Percentiles rank a stretch among this genome's conserved stretches.
phyloP scores from a whole-genome alignment of 805 yeast species.

The Saturnispora dispora region DNA sequence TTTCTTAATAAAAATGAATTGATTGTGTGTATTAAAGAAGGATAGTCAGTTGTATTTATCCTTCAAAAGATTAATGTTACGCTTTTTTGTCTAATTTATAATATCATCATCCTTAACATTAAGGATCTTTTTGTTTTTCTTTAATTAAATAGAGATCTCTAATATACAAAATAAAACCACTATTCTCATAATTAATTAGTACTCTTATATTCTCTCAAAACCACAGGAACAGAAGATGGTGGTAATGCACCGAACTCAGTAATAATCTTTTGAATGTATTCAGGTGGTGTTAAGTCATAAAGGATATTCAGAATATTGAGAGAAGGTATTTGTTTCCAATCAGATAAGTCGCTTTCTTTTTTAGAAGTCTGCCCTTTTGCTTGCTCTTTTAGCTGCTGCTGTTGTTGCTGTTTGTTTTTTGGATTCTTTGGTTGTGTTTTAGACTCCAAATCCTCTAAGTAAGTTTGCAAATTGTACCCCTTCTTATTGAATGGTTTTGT shows the following conservation, averaged over 20 bases:
- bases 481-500: slow-evolving; percentile 48
- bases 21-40: background rate
- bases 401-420: slow-evolving; percentile 22
- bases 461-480: slow-evolving; percentile 59
- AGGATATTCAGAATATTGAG: slow-evolving; percentile 74
- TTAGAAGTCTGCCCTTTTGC: slow-evolving; percentile 17
- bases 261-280: slow-evolving; percentile 85
- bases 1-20: too few relatives aligned
- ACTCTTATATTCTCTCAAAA: slow-evolving; percentile 79
- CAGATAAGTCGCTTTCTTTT: slow-evolving; percentile 37
- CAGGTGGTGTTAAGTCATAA: slow-evolving; percentile 93
- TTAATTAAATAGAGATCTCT: background rate
- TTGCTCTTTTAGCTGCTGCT: slow-evolving; percentile 13
- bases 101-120: too few relatives aligned
- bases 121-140: background rate
- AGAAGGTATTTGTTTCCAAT: slow-evolving; percentile 56
- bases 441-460: slow-evolving; percentile 36
- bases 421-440: slow-evolving; percentile 17
- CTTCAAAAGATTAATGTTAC: background rate
- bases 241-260: slow-evolving; percentile 96
- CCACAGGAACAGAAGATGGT: slow-evolving; percentile 97
- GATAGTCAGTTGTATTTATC: background rate
- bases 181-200: slow-evolving; percentile 13
- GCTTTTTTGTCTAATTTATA: background rate
- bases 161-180: background rate